These are phyloP conservation scores for Taxawa tesnikishii DNA, from an alignment of 2,329 filamentous ascomycete genomes.

Conservation along the genomic window DNA sequence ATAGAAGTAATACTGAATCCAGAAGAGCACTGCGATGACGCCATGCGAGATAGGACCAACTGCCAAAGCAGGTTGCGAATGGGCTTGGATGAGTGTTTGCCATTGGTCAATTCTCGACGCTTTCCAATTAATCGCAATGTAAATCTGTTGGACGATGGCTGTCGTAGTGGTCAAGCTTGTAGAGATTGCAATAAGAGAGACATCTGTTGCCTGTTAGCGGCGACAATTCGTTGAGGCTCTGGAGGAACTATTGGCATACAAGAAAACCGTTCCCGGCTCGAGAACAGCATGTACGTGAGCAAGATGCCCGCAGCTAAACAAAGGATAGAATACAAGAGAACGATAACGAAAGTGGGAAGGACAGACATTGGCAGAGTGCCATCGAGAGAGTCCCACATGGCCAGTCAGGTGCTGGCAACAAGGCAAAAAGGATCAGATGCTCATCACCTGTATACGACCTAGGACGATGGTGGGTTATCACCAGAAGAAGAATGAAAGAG, in stretches of 20 bases:
- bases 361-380: too few relatives aligned
- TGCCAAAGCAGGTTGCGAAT: constrained; percentile 8
- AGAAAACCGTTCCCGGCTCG: constrained; percentile 9
- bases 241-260: constrained; percentile 5
- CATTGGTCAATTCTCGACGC: constrained; percentile 7
- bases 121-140: constrained; percentile 9
- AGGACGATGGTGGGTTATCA: too few relatives aligned
- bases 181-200: constrained; percentile 8
- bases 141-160: constrained; percentile 9
- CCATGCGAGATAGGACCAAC: constrained; percentile 10
- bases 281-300: constrained; percentile 6
- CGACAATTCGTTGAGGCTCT: background rate
- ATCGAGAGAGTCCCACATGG: too few relatives aligned
- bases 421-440: too few relatives aligned
- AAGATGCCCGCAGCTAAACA: constrained; percentile 7
- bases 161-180: constrained; percentile 6
- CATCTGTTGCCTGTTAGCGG: constrained; percentile 6
- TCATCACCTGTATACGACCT: too few relatives aligned
- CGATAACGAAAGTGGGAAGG: background rate
- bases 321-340: constrained; percentile 8
- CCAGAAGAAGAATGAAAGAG: too few relatives aligned
- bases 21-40: constrained; percentile 10
- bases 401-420: too few relatives aligned
- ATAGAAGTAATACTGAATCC: constrained; percentile 11
- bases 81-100: constrained; percentile 5